phyloP scores from a whole-genome alignment of 805 yeast species.

The Hanseniaspora guilliermondii region DNA sequence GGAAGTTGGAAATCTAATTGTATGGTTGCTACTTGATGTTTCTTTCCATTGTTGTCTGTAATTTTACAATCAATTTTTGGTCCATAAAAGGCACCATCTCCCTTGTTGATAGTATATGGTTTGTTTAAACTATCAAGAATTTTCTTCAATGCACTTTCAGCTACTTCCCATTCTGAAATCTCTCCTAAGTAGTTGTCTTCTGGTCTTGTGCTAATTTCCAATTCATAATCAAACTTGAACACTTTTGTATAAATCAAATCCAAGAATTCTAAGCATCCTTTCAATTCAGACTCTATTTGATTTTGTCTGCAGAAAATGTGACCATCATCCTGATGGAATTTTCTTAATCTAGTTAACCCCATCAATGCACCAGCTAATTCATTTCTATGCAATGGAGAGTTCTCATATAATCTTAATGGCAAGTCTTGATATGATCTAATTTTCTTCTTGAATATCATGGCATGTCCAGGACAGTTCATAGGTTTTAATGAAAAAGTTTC shows the following conservation, averaged over 20 bases:
- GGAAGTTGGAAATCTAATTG: conserved; percentile 95
- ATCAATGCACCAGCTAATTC: conserved; percentile 90
- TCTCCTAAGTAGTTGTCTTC: conserved; percentile 64
- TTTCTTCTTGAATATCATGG: conserved; percentile 61
- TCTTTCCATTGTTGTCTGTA: conserved; percentile 64
- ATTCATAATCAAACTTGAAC: conserved; percentile 36
- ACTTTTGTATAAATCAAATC: conserved; percentile 62
- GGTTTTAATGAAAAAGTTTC: conserved; percentile 77
- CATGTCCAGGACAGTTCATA: conserved; percentile 94
- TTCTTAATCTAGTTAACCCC: conserved; percentile 82
- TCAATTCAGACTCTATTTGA: conserved; percentile 67
- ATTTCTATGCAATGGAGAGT: conserved; percentile 83
- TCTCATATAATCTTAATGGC: conserved; percentile 77
- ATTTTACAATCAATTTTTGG: conserved; percentile 86
- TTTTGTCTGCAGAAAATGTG: conserved; percentile 79
- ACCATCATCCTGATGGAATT: conserved; percentile 97
- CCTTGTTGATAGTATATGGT: conserved; percentile 62
- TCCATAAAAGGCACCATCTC: conserved; percentile 96
- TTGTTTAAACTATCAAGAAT: conserved; percentile 47
- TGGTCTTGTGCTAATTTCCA: conserved; percentile 79
- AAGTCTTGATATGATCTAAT: conserved; percentile 76
- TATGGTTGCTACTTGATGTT: conserved; percentile 89
- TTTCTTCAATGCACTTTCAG: conserved; percentile 52
- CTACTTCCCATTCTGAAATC: conserved; percentile 63
- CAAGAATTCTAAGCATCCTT: conserved; percentile 57